Conservation (phyloP, 352 stramenopile species). For the Aphanomyces astaci region DNA sequence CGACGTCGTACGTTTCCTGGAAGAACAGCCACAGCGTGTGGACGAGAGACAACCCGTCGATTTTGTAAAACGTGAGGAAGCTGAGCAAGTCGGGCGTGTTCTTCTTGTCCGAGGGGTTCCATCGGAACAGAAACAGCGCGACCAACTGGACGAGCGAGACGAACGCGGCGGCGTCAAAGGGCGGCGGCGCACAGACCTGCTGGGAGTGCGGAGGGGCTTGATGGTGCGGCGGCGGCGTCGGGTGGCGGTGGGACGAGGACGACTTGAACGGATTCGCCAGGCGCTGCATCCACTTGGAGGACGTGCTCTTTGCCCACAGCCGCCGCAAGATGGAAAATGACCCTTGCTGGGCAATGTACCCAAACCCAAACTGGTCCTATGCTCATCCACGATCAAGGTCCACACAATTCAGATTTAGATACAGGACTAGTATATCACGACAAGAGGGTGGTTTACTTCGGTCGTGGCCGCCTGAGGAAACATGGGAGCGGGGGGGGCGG, state of each 20-base stretch:
- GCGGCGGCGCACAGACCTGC: too few species aligned
- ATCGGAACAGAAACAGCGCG: slow-evolving; percentile 49
- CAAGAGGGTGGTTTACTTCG: slow-evolving; percentile 25
- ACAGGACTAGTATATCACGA: background rate
- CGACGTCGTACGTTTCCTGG: slow-evolving; percentile 46
- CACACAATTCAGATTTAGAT: background rate
- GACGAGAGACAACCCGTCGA: slow-evolving; percentile 33
- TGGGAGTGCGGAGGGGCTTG: slow-evolving; percentile 36
- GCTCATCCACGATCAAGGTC: background rate
- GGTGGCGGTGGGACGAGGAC: slow-evolving; percentile 33
- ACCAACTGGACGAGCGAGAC: slow-evolving; percentile 39
- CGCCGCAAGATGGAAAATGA: slow-evolving; percentile 37
- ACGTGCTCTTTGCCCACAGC: slow-evolving; percentile 45
- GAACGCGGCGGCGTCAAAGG: slow-evolving; percentile 40
- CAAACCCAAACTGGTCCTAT: slow-evolving; percentile 72
- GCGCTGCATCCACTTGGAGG: slow-evolving; percentile 30
- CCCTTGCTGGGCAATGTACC: slow-evolving; percentile 48
- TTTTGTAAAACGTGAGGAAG: slow-evolving; percentile 46
- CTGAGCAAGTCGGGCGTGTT: slow-evolving; percentile 46
- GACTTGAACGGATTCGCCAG: slow-evolving; percentile 39
- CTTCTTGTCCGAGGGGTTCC: slow-evolving; percentile 34
- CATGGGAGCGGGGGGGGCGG: slow-evolving; percentile 38
- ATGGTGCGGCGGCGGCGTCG: slow-evolving; percentile 31
- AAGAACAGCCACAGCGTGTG: slow-evolving; percentile 52
- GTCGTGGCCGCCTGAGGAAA: slow-evolving; percentile 40